Evolutionary conservation across 1,284 basidiomycete species (phyloP).

Genomic region (Exobasidium cylindrosporum): DNA sequence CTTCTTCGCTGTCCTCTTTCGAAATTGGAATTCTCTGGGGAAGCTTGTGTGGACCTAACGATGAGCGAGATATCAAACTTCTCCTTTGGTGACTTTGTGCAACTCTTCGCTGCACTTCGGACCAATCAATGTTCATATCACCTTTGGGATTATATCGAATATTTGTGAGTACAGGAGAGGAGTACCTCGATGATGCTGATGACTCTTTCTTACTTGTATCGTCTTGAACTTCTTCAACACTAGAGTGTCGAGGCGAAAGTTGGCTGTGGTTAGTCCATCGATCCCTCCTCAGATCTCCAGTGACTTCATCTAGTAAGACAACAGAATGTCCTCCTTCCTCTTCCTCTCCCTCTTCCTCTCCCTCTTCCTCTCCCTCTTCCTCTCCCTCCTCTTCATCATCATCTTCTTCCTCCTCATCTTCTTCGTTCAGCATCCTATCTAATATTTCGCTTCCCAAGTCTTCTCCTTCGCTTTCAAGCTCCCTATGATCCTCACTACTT

Average conservation of each 20-base stretch:
- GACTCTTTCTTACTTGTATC: neutral
- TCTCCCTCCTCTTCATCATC: slow-evolving; percentile 1
- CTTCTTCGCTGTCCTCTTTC: neutral
- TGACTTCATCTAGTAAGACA: too few relatives aligned
- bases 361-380: slow-evolving; percentile 9
- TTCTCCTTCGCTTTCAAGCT: too few relatives aligned
- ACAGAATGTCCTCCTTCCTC: neutral
- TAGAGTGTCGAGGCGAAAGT: too few relatives aligned
- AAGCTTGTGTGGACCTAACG: neutral
- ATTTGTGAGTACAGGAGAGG: neutral
- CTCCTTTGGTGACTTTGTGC: neutral
- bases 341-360: slow-evolving; percentile 11
- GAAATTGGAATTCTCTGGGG: neutral
- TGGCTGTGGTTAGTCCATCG: too few relatives aligned
- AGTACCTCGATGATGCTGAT: neutral
- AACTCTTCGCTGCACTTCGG: neutral
- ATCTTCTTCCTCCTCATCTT: neutral
- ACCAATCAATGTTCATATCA: neutral
- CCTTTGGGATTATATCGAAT: slow-evolving; percentile 4
- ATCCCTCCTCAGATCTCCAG: too few relatives aligned
- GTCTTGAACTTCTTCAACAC: neutral
- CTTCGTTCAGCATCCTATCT: neutral
- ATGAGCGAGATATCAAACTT: neutral
- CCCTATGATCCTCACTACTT: too few relatives aligned
- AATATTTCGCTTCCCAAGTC: too few relatives aligned